Percentiles rank a stretch among this genome's conserved stretches.
These are phyloP conservation scores for Hymenoscyphus fraxineus DNA, from an alignment of 2,329 filamentous ascomycete species.

Conservation along the genomic window DNA sequence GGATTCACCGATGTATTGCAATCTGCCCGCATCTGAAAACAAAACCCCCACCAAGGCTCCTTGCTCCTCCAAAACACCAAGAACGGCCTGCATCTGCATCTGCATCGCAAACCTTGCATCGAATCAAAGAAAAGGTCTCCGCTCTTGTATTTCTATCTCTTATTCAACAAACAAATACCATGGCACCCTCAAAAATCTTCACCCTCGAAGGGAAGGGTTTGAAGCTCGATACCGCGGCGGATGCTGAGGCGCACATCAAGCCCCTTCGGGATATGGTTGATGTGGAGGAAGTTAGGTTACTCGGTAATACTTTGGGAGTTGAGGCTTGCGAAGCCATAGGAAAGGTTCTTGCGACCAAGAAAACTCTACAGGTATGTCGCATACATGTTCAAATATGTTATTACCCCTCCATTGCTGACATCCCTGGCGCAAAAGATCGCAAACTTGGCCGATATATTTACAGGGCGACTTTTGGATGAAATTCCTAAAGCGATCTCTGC, in stretches of 20 bases:
- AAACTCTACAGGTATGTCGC: slow-evolving; percentile 63
- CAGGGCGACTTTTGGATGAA: slow-evolving; percentile 84
- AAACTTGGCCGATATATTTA: slow-evolving; percentile 97
- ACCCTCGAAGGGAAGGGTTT: slow-evolving; percentile 88
- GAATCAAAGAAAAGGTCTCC: background rate
- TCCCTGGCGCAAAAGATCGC: slow-evolving; percentile 51
- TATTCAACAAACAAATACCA: slow-evolving; percentile 42
- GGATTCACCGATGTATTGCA: background rate
- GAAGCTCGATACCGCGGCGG: slow-evolving; percentile 84
- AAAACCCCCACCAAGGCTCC: slow-evolving; percentile 15
- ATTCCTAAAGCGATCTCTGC: slow-evolving; percentile 86
- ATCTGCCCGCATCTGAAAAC: slow-evolving; percentile 1
- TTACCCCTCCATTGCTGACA: slow-evolving; percentile 12
- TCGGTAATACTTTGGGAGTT: slow-evolving; percentile 90
- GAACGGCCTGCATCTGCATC: slow-evolving; percentile 1
- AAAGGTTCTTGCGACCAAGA: slow-evolving; percentile 78
- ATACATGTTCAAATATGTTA: background rate
- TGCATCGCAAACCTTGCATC: slow-evolving; percentile 1
- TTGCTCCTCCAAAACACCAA: slow-evolving; percentile 4
- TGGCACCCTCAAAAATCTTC: slow-evolving; percentile 61
- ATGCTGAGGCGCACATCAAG: slow-evolving; percentile 80
- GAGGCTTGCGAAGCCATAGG: slow-evolving; percentile 83
- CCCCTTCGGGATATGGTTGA: slow-evolving; percentile 67
- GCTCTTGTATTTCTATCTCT: background rate
- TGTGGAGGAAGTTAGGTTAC: slow-evolving; percentile 79